Evolutionary conservation across 495 filamentous ascomycete genomes (phyloP).

Genomic region (Corynascus novoguineensis): DNA sequence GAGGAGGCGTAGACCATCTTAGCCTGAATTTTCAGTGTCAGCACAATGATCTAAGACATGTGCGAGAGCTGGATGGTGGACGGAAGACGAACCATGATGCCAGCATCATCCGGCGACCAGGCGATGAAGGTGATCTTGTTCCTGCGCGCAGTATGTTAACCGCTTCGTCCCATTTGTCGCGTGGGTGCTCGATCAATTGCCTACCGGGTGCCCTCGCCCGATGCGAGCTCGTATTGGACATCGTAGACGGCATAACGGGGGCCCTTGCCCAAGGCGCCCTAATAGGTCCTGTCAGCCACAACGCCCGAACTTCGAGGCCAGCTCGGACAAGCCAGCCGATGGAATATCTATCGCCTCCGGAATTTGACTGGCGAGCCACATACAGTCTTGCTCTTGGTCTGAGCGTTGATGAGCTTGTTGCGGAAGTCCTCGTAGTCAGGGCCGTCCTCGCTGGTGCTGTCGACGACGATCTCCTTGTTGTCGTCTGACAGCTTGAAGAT

Average conservation of each 20-base stretch:
- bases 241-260: constrained; percentile 91
- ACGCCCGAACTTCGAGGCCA: not conserved
- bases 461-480: constrained; percentile 83
- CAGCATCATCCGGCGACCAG: constrained; percentile 83
- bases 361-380: constrained; percentile 6
- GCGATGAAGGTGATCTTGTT: constrained; percentile 95
- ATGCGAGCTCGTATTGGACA: constrained; percentile 73
- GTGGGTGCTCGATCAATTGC: constrained; percentile 10
- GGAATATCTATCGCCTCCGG: not conserved
- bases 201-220: constrained; percentile 78
- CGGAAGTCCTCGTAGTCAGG: constrained; percentile 72
- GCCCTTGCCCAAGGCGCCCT: constrained; percentile 61
- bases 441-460: constrained; percentile 54
- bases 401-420: constrained; percentile 66
- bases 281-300: constrained; percentile 13
- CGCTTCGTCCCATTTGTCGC: not conserved
- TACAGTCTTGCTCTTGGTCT: constrained; percentile 40
- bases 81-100: constrained; percentile 64
- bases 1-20: constrained; percentile 98
- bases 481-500: constrained; percentile 96
- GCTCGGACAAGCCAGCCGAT: not conserved
- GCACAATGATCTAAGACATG: not conserved
- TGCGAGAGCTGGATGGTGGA: not conserved
- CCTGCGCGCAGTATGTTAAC: constrained; percentile 45
- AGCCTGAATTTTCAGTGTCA: constrained; percentile 42